Base-by-base conservation (phyloP, 495 filamentous ascomycete species). In the Neurospora sp. region DNA sequence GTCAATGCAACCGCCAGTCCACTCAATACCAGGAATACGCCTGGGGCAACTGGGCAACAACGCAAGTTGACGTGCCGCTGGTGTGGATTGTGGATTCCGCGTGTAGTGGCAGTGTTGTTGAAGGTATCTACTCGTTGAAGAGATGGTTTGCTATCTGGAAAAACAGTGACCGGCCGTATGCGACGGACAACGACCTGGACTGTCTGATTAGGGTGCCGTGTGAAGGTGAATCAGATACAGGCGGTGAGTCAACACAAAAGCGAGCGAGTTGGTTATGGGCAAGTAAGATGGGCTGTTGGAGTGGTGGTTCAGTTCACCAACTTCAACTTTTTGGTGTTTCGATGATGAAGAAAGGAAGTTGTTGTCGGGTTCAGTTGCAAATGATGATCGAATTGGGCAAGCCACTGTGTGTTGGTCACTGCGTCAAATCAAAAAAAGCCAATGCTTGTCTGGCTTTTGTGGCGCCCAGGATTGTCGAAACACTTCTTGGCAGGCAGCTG, bases 1-100 rank as follows among this genome's bases (percentile, higher is more conserved):
- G 71, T 74, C 59, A 72, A 74, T 74, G 73, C 73, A 73, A 40
- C 71, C 71, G 73, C 34, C 48, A 38, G 71, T 17, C 37, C 38
- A 71, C 38, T 37, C 40, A 13, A 21, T 34, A 19, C 13, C 73
- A 71, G 45, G 31, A 66, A 66, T 1, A 42, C 37, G 73, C 39
- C 73, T 71, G 37, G 66, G 69, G 69, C 28, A 24, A 13, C 38
- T 39, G 38, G 38, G 9, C 21, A 21, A 45, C 6, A 19, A 9
- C 13, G n/a, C 54, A 39, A 3, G 72, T 42, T 70, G 62, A 70
- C 28, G 37, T 31, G 36, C n/a, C 13, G 36, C 54, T 66, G 28
- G 28, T 0, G 15, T 17, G 54, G 54, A 66, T 34, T 34, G 15
- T 66, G 24, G 59, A 70, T 34, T 37, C 34, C 11, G 66, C 28